Conservation (phyloP, 108 stramenopile species). For the Craspedostauros australis region DNA sequence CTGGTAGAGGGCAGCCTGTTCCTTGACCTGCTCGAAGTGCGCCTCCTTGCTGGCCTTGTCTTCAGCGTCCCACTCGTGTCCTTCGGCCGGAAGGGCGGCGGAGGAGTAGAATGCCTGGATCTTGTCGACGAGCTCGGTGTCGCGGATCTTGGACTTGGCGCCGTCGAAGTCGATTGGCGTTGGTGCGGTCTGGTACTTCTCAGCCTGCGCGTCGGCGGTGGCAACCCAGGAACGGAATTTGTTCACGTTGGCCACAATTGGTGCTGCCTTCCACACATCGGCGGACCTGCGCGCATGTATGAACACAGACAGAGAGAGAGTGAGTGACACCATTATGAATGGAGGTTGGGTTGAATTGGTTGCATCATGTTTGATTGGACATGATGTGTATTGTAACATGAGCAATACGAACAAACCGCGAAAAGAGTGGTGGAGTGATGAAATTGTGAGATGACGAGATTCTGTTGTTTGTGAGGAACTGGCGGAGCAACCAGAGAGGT, state of each 20-base stretch:
- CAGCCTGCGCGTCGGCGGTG: slow-evolving; percentile 69
- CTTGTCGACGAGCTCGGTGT: slow-evolving; percentile 64
- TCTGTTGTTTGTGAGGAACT: too few relatives aligned
- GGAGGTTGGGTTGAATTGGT: too few relatives aligned
- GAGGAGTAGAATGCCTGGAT: slow-evolving; percentile 67
- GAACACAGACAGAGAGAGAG: too few relatives aligned
- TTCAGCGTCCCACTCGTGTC: slow-evolving; percentile 62
- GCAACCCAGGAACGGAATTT: slow-evolving; percentile 78
- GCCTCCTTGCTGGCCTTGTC: slow-evolving; percentile 61
- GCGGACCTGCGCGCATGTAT: slow-evolving; percentile 54
- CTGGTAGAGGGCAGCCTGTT: slow-evolving; percentile 31
- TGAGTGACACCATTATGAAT: too few relatives aligned
- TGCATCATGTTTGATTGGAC: too few relatives aligned
- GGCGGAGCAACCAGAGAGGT: too few relatives aligned
- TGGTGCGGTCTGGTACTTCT: slow-evolving; percentile 77
- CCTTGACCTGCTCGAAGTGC: slow-evolving; percentile 75
- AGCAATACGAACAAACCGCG: too few relatives aligned
- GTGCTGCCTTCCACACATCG: slow-evolving; percentile 72
- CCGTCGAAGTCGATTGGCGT: slow-evolving; percentile 68
- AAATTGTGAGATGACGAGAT: too few relatives aligned
- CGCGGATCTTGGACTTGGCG: slow-evolving; percentile 66
- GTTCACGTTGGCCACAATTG: slow-evolving; percentile 62
- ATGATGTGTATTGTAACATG: too few relatives aligned
- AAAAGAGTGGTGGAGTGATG: too few relatives aligned
- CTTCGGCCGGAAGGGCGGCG: slow-evolving; percentile 48